These are phyloP conservation scores for Solanum sparsipilum DNA, from an alignment of 257 asterid species.

Conservation along the genomic window DNA sequence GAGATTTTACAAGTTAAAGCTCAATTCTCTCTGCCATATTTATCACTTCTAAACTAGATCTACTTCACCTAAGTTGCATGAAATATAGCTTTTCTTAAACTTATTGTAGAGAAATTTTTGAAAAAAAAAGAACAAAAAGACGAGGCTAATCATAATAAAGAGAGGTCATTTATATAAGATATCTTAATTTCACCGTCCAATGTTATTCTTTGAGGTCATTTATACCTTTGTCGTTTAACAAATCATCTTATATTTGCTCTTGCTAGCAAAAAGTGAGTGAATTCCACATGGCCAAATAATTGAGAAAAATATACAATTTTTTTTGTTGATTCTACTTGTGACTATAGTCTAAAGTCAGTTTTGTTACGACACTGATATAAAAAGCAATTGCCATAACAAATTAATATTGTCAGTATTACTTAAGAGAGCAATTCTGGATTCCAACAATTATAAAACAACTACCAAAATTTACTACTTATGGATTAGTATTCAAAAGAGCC, in stretches of 20 bases:
- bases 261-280: not conserved
- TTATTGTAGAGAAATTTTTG: too few species aligned
- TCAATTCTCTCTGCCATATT: not conserved
- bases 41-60: not conserved
- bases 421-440: not conserved
- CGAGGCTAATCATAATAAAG: not conserved
- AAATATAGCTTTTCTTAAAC: not conserved
- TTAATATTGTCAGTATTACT: not conserved
- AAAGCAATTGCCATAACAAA: not conserved
- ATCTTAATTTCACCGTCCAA: not conserved
- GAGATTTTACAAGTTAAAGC: not conserved
- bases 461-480: not conserved
- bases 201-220: not conserved
- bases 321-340: not conserved
- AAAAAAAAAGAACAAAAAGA: too few species aligned
- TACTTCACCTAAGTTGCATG: not conserved
- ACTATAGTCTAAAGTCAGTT: not conserved
- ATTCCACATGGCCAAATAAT: not conserved
- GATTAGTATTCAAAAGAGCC: not conserved
- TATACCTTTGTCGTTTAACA: not conserved
- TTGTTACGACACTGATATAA: not conserved
- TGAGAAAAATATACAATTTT: not conserved
- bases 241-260: not conserved
- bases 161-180: not conserved
- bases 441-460: not conserved